phyloP scores from a whole-genome alignment of 2,329 filamentous ascomycete species.

The Aspergillus novofumigatus region DNA sequence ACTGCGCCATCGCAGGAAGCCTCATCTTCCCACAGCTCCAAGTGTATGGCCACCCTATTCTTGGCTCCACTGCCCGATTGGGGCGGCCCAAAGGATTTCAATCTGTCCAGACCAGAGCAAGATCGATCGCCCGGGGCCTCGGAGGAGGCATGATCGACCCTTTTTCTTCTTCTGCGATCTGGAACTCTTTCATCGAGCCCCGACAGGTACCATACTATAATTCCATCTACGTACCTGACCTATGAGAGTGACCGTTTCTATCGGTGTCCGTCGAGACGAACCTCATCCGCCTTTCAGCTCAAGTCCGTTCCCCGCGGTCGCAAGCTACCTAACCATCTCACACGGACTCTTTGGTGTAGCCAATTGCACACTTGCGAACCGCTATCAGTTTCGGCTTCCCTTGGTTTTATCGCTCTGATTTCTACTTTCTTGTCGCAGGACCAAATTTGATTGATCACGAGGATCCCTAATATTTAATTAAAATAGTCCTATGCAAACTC shows the following conservation, averaged over 20 bases:
- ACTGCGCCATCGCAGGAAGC: constrained; percentile 9
- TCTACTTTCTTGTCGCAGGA: neutral
- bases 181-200: neutral
- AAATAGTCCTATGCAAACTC: neutral
- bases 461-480: neutral
- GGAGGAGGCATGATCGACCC: neutral
- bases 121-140: neutral
- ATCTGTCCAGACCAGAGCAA: neutral
- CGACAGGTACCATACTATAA: neutral
- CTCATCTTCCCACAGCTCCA: neutral
- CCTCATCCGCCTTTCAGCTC: neutral
- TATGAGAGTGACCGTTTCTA: neutral
- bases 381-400: neutral
- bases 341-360: neutral
- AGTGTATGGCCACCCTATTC: neutral
- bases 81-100: neutral
- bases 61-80: neutral
- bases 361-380: neutral
- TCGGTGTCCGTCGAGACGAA: neutral
- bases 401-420: neutral
- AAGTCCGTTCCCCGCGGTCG: neutral
- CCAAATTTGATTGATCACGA: neutral
- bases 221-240: neutral
- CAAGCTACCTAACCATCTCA: neutral
- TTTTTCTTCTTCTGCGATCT: neutral